Percentiles rank a stretch among this genome's conserved stretches.
Evolutionary conservation across 129 eudicot genomes (phyloP).

Genomic region (Flaveria trinervia): DNA sequence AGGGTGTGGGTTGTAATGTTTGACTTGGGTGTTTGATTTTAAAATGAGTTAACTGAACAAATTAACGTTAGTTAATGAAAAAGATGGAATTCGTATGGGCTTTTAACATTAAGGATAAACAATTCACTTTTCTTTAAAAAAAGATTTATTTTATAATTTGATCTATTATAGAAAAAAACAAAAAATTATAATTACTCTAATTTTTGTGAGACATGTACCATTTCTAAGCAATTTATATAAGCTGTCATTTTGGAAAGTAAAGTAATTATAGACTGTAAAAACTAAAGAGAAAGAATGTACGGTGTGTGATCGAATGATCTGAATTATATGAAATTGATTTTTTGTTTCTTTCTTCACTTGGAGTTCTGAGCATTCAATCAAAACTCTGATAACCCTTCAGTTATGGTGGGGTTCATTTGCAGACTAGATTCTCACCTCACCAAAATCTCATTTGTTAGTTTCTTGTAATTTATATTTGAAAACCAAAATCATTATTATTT

Average conservation of each 20-base stretch:
- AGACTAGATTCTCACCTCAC: conserved; percentile 31
- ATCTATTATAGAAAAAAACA: too few species aligned
- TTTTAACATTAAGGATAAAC: too few species aligned
- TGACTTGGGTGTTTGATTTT: too few species aligned
- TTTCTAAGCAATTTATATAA: neutral
- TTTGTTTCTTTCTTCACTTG: conserved; percentile 25
- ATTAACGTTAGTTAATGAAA: too few species aligned
- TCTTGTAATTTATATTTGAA: neutral
- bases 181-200: neutral
- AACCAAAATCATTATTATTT: neutral
- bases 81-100: too few species aligned
- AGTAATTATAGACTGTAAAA: conserved; percentile 6
- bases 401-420: conserved; percentile 31
- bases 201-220: neutral
- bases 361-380: conserved; percentile 22
- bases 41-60: too few species aligned
- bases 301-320: conserved; percentile 27
- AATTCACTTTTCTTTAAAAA: too few species aligned
- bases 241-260: conserved; percentile 25
- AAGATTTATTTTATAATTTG: too few species aligned
- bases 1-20: too few species aligned
- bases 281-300: neutral
- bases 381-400: conserved; percentile 20
- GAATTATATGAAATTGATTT: conserved; percentile 23
- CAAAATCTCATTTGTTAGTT: neutral